phyloP scores from a whole-genome alignment of 2,329 filamentous ascomycete species.

The Zasmidium angulare region DNA sequence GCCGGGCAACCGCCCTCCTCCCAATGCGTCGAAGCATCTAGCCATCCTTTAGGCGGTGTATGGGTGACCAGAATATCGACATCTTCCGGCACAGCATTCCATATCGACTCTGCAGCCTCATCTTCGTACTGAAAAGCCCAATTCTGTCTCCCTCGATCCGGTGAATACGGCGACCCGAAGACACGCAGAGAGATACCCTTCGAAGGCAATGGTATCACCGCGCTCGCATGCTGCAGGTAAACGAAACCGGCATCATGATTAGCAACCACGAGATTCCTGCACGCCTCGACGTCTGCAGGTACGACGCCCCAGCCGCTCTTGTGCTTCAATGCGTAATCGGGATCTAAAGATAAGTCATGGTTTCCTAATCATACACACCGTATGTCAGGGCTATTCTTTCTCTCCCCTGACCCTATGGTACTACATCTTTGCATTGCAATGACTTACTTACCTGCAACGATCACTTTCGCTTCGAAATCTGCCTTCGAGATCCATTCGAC shows the following conservation, averaged over 20 bases:
- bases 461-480: conserved; percentile 68
- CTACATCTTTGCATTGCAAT: no score
- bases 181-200: conserved; percentile 63
- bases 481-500: conserved; percentile 67
- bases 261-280: conserved; percentile 52
- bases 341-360: conserved; percentile 71
- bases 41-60: conserved; percentile 62
- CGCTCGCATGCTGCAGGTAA: conserved; percentile 63
- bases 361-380: conserved; percentile 58
- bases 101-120: conserved; percentile 47
- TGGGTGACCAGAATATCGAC: conserved; percentile 70
- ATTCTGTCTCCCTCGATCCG: conserved; percentile 32
- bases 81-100: conserved; percentile 61
- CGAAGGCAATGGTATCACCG: conserved; percentile 57
- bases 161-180: conserved; percentile 71
- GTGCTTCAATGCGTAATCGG: conserved; percentile 29
- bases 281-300: conserved; percentile 51
- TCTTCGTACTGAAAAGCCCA: conserved; percentile 69
- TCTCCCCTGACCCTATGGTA: no score
- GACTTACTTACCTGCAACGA: conserved; percentile 60
- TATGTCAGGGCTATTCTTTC: no score
- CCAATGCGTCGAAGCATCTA: conserved; percentile 48
- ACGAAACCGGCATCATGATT: conserved; percentile 57
- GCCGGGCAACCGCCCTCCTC: conserved; percentile 60
- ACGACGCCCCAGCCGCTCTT: conserved; percentile 7